phyloP scores from a whole-genome alignment of 148 eudicot genomes.

The Talinum fruticosum region DNA sequence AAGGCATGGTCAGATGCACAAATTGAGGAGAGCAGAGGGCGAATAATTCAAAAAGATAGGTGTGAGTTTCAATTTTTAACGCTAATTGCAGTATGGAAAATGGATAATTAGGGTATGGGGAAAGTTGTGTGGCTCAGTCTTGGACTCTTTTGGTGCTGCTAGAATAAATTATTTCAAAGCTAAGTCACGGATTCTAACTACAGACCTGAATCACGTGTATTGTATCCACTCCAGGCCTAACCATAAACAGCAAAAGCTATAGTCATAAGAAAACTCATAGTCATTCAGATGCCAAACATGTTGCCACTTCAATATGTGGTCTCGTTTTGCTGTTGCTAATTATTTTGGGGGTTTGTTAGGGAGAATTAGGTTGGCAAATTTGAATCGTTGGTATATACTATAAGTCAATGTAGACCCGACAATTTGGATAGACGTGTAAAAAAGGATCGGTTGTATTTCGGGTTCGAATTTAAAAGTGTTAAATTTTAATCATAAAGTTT shows the following conservation, averaged over 20 bases:
- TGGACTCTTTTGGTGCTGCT: not conserved
- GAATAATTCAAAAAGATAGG: conserved; percentile 11
- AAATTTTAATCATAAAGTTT: too few relatives aligned
- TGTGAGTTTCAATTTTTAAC: conserved; percentile 1
- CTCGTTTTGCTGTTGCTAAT: not conserved
- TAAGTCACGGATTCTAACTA: conserved; percentile 21
- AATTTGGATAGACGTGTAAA: too few relatives aligned
- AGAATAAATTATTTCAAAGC: not conserved
- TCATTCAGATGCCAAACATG: too few relatives aligned
- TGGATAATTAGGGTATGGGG: not conserved
- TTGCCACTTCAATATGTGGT: not conserved
- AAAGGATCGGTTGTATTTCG: too few relatives aligned
- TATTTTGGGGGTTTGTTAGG: too few relatives aligned
- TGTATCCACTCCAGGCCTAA: not conserved
- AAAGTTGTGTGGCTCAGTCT: not conserved
- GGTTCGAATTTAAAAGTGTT: too few relatives aligned
- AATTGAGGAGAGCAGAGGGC: conserved; percentile 8
- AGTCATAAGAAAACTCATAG: not conserved
- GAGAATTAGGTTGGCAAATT: too few relatives aligned
- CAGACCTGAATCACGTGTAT: not conserved
- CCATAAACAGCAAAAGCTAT: not conserved
- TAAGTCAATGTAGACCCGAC: too few relatives aligned
- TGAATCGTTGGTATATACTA: too few relatives aligned
- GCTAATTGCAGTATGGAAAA: not conserved
- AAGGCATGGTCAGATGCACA: conserved; percentile 21